Evolutionary conservation across 202 grass and related monocot genomes (phyloP).

Genomic region (Digitaria exilis): DNA sequence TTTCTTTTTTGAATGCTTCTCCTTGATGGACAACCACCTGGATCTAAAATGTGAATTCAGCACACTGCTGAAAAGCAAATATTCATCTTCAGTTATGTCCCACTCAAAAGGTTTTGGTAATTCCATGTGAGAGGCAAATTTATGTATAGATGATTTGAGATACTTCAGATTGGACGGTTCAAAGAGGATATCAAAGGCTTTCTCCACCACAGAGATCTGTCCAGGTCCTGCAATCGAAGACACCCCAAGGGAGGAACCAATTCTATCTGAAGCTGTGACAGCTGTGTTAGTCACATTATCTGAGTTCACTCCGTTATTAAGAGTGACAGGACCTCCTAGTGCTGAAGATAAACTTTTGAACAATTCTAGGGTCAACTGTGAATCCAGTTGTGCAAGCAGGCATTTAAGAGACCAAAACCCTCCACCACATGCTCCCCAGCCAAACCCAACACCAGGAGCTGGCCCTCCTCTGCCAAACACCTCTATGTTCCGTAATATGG

Average conservation of each 20-base stretch:
- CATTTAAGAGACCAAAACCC: conserved; percentile 89
- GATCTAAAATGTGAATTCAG: conserved; percentile 83
- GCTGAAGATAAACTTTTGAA: conserved; percentile 53
- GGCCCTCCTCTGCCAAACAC: conserved; percentile 94
- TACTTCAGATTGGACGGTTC: conserved; percentile 69
- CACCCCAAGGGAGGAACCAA: conserved; percentile 64
- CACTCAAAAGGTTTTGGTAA: conserved; percentile 54
- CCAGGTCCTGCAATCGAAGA: conserved; percentile 79
- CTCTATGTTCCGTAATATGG: conserved; percentile 59
- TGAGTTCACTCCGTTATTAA: conserved; percentile 28
- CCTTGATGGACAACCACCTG: conserved; percentile 80
- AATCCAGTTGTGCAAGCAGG: conserved; percentile 70
- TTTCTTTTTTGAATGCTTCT: conserved; percentile 58
- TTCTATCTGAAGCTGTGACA: conserved; percentile 49
- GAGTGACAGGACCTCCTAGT: conserved; percentile 21
- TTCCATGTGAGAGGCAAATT: conserved; percentile 44
- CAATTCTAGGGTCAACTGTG: conserved; percentile 74
- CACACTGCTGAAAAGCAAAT: conserved; percentile 65
- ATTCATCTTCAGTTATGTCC: conserved; percentile 78
- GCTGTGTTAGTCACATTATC: conserved; percentile 39
- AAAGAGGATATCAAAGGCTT: conserved; percentile 65
- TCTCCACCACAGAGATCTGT: conserved; percentile 59
- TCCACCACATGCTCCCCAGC: conserved; percentile 80
- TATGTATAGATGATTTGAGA: conserved; percentile 65
- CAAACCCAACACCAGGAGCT: conserved; percentile 93